Evolutionary conservation across 2,329 filamentous ascomycete genomes (phyloP).

Genomic region (Fusarium veterinarium): DNA sequence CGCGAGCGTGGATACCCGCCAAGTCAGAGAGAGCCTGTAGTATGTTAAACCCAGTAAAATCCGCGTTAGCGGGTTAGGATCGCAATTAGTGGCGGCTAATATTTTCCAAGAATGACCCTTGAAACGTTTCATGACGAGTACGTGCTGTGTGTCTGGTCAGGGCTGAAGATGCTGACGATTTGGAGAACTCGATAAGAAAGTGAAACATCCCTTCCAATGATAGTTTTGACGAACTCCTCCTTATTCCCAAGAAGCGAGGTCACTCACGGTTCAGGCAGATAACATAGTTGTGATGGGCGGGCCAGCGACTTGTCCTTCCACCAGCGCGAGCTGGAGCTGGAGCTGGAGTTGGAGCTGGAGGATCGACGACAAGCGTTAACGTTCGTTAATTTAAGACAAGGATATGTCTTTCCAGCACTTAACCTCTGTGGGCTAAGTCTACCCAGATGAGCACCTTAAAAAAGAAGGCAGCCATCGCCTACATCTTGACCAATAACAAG

Average conservation of each 20-base stretch:
- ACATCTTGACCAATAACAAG: neutral
- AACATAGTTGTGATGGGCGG: neutral
- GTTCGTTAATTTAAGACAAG: neutral
- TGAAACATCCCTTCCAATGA: neutral
- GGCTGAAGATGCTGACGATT: neutral
- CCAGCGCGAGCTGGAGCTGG: neutral
- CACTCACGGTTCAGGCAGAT: neutral
- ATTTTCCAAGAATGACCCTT: neutral
- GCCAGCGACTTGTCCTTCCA: neutral
- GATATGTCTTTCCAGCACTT: neutral
- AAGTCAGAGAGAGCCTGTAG: neutral
- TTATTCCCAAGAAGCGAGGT: neutral
- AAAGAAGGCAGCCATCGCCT: constrained; percentile 13
- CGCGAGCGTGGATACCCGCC: neutral
- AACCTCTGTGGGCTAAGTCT: neutral
- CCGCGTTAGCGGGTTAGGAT: constrained; percentile 3
- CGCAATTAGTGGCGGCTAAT: constrained; percentile 23
- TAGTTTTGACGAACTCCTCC: neutral
- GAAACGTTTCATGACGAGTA: neutral
- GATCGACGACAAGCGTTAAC: neutral
- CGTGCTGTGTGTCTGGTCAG: neutral
- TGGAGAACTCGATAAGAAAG: neutral
- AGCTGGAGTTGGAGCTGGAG: neutral
- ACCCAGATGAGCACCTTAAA: neutral
- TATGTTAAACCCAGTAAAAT: constrained; percentile 3